Conservation (phyloP, 2,329 filamentous ascomycete genomes). For the Sarocladium strictum region DNA sequence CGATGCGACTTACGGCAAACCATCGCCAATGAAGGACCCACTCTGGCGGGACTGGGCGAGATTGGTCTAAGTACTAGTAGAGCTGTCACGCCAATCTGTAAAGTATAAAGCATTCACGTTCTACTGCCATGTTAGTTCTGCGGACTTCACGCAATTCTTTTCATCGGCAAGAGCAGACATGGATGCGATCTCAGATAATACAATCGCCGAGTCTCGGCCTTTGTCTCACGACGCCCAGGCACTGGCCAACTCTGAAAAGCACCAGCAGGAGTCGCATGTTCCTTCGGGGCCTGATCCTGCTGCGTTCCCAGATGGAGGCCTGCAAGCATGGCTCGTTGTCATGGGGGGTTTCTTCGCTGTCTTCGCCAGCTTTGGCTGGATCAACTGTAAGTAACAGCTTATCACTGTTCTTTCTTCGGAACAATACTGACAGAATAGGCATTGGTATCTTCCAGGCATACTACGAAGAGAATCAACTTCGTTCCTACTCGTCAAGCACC, state of each 20-base stretch:
- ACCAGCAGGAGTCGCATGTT: background rate
- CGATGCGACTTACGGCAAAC: background rate
- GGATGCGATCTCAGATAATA: background rate
- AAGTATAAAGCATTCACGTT: background rate
- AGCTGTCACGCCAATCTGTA: too few relatives aligned
- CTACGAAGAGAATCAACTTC: slow-evolving; percentile 17
- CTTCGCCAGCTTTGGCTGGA: slow-evolving; percentile 20
- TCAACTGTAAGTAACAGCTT: slow-evolving; percentile 45
- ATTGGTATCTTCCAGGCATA: slow-evolving; percentile 9
- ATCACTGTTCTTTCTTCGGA: slow-evolving; percentile 28
- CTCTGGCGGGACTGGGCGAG: background rate
- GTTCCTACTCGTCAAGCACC: slow-evolving; percentile 16
- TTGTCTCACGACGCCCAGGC: background rate
- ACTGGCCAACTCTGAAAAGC: background rate
- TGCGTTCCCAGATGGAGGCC: slow-evolving; percentile 7
- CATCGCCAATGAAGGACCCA: background rate
- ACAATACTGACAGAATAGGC: slow-evolving; percentile 13
- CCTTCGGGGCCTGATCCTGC: background rate
- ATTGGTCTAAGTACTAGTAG: background rate
- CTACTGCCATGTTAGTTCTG: background rate
- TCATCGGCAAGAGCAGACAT: background rate
- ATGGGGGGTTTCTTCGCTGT: slow-evolving; percentile 23
- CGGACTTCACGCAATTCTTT: background rate
- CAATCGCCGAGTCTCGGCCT: background rate
- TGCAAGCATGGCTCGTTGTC: slow-evolving; percentile 26